These are phyloP conservation scores for Lentithecium fluviatile DNA, from an alignment of 495 filamentous ascomycete species.

Conservation along the genomic window DNA sequence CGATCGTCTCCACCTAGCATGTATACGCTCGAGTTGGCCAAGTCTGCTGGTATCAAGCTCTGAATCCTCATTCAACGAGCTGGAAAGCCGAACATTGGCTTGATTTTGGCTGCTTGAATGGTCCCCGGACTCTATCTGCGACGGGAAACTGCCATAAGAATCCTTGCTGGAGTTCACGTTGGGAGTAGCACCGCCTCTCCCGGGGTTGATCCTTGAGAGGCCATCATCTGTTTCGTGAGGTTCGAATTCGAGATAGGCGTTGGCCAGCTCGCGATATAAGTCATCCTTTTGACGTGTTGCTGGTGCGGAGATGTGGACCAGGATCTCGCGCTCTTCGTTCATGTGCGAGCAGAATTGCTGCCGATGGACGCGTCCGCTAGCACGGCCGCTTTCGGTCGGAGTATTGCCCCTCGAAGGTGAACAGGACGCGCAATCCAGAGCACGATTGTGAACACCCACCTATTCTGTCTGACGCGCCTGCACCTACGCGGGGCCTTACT, in stretches of 20 bases:
- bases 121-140: constrained; percentile 3
- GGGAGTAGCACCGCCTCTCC: not conserved
- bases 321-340: constrained; percentile 33
- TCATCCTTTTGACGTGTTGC: constrained; percentile 39
- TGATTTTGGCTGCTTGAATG: not conserved
- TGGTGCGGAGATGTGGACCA: constrained; percentile 43
- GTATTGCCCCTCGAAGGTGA: too few species aligned
- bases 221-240: not conserved
- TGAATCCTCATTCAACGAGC: not conserved
- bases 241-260: constrained; percentile 40
- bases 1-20: constrained; percentile 16
- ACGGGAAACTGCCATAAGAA: constrained; percentile 31
- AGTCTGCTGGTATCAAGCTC: constrained; percentile 2
- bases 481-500: too few species aligned
- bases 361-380: too few species aligned
- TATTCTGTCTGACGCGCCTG: too few species aligned
- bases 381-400: too few species aligned
- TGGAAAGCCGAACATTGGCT: not conserved
- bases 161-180: constrained; percentile 6
- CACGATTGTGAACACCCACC: too few species aligned
- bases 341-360: too few species aligned
- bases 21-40: constrained; percentile 27
- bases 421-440: too few species aligned
- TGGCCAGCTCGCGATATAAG: constrained; percentile 35
- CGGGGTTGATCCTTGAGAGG: not conserved